These are phyloP conservation scores for Termitomyces eurrhizus DNA, from an alignment of 768 basidiomycete species.

Conservation along the genomic window DNA sequence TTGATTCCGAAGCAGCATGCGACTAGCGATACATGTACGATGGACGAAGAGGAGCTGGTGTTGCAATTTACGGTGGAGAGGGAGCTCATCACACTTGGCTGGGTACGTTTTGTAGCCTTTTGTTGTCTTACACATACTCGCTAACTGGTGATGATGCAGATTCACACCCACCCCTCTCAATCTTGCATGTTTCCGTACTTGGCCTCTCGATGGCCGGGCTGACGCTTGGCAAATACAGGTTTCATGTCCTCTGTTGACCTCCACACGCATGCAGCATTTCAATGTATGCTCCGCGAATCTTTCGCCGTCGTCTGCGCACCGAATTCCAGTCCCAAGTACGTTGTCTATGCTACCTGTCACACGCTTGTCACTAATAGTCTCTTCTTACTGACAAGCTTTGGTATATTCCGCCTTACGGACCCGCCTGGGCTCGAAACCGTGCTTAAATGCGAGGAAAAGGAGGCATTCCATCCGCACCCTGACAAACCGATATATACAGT, in stretches of 20 bases:
- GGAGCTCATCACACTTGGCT: conserved; percentile 82
- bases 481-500: conserved; percentile 86
- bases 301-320: conserved; percentile 94
- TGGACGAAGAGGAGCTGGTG: conserved; percentile 87
- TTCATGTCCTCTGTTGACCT: conserved; percentile 96
- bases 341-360: neutral
- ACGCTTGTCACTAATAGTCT: neutral
- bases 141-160: conserved; percentile 41
- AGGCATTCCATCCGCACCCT: conserved; percentile 85
- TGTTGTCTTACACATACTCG: neutral
- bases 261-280: conserved; percentile 89
- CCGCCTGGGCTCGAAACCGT: conserved; percentile 79
- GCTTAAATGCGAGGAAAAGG: conserved; percentile 59
- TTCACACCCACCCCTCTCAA: conserved; percentile 90
- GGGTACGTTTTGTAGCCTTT: conserved; percentile 52
- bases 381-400: conserved; percentile 48
- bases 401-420: conserved; percentile 87
- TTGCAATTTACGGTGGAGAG: conserved; percentile 81
- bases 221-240: conserved; percentile 31
- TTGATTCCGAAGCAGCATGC: conserved; percentile 87
- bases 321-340: conserved; percentile 68
- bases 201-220: neutral
- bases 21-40: conserved; percentile 89
- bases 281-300: conserved; percentile 85
- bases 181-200: conserved; percentile 51